A percentile compares a stretch with the other conserved stretches of the same genome.
These are phyloP conservation scores for Monosporozyma aerobia DNA, from an alignment of 805 yeast genomes.

Conservation along the genomic window DNA sequence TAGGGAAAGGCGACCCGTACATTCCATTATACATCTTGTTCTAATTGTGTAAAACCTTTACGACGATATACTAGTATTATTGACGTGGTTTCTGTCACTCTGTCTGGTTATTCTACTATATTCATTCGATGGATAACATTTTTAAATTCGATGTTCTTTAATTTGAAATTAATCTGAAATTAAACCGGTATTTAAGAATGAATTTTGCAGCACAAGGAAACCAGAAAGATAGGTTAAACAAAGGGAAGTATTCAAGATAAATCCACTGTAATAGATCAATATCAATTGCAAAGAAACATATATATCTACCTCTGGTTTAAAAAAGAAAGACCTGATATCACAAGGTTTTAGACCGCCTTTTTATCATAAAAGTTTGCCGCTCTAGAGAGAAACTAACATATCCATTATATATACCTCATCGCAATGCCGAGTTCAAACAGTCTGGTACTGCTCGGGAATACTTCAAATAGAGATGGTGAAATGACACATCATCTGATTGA, in stretches of 20 bases:
- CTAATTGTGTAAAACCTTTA: neutral
- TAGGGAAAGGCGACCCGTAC: constrained; percentile 51
- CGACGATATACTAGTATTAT: neutral
- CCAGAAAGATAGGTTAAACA: neutral
- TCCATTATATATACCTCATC: neutral
- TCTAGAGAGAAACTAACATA: neutral
- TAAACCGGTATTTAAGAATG: neutral
- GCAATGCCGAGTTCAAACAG: neutral
- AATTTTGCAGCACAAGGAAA: neutral
- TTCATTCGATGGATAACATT: neutral
- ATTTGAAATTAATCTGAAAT: neutral
- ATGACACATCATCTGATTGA: constrained; percentile 18
- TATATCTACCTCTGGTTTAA: neutral
- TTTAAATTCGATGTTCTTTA: neutral
- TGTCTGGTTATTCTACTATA: neutral
- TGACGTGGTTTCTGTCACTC: neutral
- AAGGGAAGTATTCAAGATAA: neutral
- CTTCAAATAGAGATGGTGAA: neutral
- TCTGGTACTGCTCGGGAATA: neutral
- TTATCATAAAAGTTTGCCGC: neutral
- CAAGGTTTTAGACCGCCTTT: neutral
- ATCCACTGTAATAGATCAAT: neutral
- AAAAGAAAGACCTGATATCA: neutral
- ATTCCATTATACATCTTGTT: constrained; percentile 18
- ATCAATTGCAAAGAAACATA: neutral